Conservation (phyloP, 2,329 filamentous ascomycete genomes). For the Leptographium flavum region DNA sequence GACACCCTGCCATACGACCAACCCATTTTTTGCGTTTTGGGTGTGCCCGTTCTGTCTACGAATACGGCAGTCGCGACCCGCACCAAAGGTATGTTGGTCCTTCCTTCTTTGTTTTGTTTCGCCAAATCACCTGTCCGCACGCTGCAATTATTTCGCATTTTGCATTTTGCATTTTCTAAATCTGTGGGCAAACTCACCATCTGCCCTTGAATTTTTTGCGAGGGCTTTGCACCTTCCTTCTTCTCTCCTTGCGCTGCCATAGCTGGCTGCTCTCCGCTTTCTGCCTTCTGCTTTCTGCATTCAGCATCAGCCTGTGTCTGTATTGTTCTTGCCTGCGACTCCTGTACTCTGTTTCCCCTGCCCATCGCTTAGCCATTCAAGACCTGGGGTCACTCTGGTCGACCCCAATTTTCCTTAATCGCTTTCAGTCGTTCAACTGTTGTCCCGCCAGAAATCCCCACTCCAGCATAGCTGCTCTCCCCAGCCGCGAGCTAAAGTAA, state of each 20-base stretch:
- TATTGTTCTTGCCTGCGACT: not conserved
- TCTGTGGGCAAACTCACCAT: not conserved
- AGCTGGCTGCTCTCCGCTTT: no score
- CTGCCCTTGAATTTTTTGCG: not conserved
- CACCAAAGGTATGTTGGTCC: not conserved
- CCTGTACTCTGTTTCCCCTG: not conserved
- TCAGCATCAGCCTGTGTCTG: no score
- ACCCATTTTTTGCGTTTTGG: not conserved
- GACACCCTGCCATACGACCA: not conserved
- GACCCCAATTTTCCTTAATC: not conserved
- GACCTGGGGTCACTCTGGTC: not conserved
- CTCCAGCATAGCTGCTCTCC: not conserved
- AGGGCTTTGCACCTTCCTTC: not conserved
- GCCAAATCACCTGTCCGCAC: not conserved
- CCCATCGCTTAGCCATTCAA: not conserved
- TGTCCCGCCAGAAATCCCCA: conserved; percentile 4
- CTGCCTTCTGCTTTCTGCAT: no score
- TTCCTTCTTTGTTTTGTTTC: conserved; percentile 8
- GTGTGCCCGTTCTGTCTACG: not conserved
- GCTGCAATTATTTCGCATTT: no score
- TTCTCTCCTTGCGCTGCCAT: not conserved
- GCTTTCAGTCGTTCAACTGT: not conserved
- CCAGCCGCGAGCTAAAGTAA: not conserved
- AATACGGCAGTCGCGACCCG: conserved; percentile 8
- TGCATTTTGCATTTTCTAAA: not conserved